phyloP scores from a whole-genome alignment of 1,284 basidiomycete genomes.

The Ceratobasidium sp. region DNA sequence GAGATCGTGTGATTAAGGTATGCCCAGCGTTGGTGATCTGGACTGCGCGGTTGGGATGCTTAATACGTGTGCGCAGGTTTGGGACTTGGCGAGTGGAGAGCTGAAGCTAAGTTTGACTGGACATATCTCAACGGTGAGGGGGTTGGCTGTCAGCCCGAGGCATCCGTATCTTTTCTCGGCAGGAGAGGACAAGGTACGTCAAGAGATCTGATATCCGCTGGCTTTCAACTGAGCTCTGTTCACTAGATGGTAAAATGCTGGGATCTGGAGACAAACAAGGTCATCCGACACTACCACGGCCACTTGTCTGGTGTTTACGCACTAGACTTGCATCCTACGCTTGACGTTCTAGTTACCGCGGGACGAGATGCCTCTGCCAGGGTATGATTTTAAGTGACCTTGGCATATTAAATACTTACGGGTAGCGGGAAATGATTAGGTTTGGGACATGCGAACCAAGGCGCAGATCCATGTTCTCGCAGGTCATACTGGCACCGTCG shows the following conservation, averaged over 20 bases:
- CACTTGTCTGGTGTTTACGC: conserved; percentile 97
- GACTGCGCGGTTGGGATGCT: neutral
- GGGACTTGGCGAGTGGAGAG: conserved; percentile 96
- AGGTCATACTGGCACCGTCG: conserved; percentile 94
- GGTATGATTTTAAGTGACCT: conserved; percentile 55
- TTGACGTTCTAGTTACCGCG: conserved; percentile 93
- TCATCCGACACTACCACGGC: conserved; percentile 97
- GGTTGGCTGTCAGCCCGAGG: conserved; percentile 88
- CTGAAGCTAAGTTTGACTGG: conserved; percentile 95
- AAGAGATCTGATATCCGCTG: neutral
- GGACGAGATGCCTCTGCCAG: conserved; percentile 96
- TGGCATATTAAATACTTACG: too few relatives aligned
- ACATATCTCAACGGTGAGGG: conserved; percentile 96
- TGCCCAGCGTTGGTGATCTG: neutral
- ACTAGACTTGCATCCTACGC: conserved; percentile 89
- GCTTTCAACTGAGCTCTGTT: conserved; percentile 14
- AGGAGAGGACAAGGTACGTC: conserved; percentile 91
- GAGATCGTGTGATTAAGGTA: conserved; percentile 94
- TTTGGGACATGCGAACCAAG: conserved; percentile 99
- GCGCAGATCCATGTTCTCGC: conserved; percentile 93
- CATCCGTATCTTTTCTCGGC: conserved; percentile 98
- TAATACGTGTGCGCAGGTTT: conserved; percentile 66
- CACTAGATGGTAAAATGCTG: conserved; percentile 98
- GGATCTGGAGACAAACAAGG: conserved; percentile 99
- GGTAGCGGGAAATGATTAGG: too few relatives aligned